phyloP scores from a whole-genome alignment of 1,284 basidiomycete genomes.

The Apiotrichum porosum region DNA sequence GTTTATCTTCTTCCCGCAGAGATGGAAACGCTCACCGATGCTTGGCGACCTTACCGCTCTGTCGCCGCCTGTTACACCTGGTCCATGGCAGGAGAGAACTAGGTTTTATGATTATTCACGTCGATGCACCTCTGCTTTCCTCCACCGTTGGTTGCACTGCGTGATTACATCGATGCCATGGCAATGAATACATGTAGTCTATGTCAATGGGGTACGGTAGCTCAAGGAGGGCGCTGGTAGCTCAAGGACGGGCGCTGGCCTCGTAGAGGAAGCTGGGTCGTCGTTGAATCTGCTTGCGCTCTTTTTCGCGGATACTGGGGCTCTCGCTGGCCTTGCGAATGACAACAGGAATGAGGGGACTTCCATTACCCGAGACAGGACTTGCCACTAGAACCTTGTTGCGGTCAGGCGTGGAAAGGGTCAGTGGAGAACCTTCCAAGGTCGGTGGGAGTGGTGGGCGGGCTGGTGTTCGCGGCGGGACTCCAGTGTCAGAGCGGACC shows the following conservation, averaged over 20 bases:
- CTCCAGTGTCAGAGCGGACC: neutral
- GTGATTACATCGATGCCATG: too few relatives aligned
- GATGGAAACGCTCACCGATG: constrained; percentile 71
- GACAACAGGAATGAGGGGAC: constrained; percentile 35
- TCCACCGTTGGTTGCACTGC: too few relatives aligned
- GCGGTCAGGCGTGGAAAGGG: neutral
- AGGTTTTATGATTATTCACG: too few relatives aligned
- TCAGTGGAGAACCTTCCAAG: neutral
- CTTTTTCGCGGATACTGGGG: constrained; percentile 33
- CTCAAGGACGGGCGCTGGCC: neutral
- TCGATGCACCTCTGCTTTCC: too few relatives aligned
- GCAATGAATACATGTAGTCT: too few relatives aligned
- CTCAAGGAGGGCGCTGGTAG: too few relatives aligned
- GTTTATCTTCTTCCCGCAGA: constrained; percentile 71
- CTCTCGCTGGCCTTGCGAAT: constrained; percentile 42
- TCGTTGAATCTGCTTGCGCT: constrained; percentile 25
- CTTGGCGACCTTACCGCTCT: constrained; percentile 75
- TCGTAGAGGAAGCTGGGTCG: neutral
- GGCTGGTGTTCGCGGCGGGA: constrained; percentile 4
- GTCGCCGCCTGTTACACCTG: constrained; percentile 55
- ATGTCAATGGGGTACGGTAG: too few relatives aligned
- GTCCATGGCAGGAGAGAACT: constrained; percentile 41
- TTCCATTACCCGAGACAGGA: constrained; percentile 1
- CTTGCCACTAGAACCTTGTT: neutral
- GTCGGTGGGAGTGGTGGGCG: constrained; percentile 2